Evolutionary conservation across 495 filamentous ascomycete species (phyloP).

Genomic region (Penicillium cataractarum): DNA sequence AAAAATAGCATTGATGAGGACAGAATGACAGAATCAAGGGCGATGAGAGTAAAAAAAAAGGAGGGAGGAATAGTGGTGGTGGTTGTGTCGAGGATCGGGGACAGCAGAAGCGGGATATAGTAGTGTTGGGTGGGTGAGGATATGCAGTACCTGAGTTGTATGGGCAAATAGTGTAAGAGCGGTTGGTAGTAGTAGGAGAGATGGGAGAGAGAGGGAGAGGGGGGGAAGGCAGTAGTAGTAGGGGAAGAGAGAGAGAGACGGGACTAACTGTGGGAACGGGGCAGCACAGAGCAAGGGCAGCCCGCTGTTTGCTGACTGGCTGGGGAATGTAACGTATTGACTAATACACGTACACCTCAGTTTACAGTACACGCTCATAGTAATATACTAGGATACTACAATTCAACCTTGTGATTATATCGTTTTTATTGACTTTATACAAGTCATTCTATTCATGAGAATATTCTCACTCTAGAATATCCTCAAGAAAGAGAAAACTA

Average conservation of each 20-base stretch:
- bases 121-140: constrained; percentile 26
- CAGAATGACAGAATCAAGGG: constrained; percentile 21
- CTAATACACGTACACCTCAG: not conserved
- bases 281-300: constrained; percentile 22
- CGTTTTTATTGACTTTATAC: too few relatives aligned
- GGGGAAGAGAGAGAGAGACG: constrained; percentile 47
- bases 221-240: constrained; percentile 62
- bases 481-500: not conserved
- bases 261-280: constrained; percentile 36
- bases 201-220: constrained; percentile 43
- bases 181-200: constrained; percentile 57
- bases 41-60: constrained; percentile 27
- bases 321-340: constrained; percentile 25
- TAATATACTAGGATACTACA: too few relatives aligned
- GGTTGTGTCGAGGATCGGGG: constrained; percentile 23
- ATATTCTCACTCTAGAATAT: too few relatives aligned
- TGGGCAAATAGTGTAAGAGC: constrained; percentile 65
- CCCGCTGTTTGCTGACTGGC: constrained; percentile 26
- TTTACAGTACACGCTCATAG: not conserved
- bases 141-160: constrained; percentile 54
- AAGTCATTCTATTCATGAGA: too few relatives aligned
- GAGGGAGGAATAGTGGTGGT: constrained; percentile 23
- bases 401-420: too few relatives aligned
- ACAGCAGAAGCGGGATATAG: constrained; percentile 32
- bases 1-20: constrained; percentile 26